A percentile compares a stretch with the other conserved stretches of the same genome.
These are phyloP conservation scores for Cicer cuneatum DNA, from an alignment of 306 rosid genomes.

Conservation along the genomic window DNA sequence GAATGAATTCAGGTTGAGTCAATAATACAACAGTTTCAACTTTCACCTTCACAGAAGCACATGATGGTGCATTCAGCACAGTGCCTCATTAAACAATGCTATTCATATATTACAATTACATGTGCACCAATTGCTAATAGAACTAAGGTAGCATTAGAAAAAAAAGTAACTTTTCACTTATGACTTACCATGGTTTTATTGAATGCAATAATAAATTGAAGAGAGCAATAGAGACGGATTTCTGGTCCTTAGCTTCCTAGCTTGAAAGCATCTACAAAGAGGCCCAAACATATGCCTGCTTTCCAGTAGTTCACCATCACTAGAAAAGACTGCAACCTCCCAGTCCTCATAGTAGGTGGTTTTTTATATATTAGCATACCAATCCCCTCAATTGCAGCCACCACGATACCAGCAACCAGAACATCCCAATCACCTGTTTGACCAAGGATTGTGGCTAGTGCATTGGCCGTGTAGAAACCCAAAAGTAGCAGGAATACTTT, in stretches of 20 bases:
- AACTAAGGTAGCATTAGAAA: constrained; percentile 34
- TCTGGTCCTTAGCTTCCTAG: constrained; percentile 70
- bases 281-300: constrained; percentile 97
- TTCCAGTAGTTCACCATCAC: constrained; percentile 88
- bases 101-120: constrained; percentile 39
- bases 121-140: constrained; percentile 26
- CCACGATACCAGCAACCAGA: constrained; percentile 93
- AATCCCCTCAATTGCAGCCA: constrained; percentile 93
- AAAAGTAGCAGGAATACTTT: constrained; percentile 87
- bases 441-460: constrained; percentile 94
- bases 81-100: constrained; percentile 22
- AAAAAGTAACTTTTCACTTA: constrained; percentile 4
- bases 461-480: constrained; percentile 99
- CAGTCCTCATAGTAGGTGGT: constrained; percentile 59
- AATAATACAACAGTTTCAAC: constrained; percentile 8
- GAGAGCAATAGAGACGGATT: constrained; percentile 4
- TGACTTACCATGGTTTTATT: constrained; percentile 38
- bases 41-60: constrained; percentile 17
- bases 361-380: constrained; percentile 88
- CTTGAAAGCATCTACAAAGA: constrained; percentile 96
- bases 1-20: constrained; percentile 15
- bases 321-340: constrained; percentile 76
- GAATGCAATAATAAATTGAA: constrained; percentile 12
- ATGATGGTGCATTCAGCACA: constrained; percentile 21
- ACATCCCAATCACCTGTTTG: constrained; percentile 99